Conservation (phyloP, 2,329 filamentous ascomycete species). For the Pseudocercospora ulei region DNA sequence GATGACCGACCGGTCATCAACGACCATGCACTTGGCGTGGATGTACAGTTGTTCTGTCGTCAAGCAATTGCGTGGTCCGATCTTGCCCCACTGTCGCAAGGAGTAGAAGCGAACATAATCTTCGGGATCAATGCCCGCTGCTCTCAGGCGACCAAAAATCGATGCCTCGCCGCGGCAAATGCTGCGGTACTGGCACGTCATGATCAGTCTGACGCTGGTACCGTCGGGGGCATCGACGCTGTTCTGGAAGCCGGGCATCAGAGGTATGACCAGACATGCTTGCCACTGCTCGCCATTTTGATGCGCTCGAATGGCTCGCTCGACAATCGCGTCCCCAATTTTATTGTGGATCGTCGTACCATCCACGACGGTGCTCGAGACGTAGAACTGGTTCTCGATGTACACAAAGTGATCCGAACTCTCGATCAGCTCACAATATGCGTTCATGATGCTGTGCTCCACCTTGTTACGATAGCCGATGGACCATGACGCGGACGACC, state of each 20-base stretch:
- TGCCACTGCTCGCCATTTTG: conserved; percentile 82
- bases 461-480: conserved; percentile 71
- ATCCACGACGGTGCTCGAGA: conserved; percentile 82
- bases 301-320: conserved; percentile 76
- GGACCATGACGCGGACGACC: conserved; percentile 85
- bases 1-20: conserved; percentile 83
- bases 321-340: conserved; percentile 88
- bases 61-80: conserved; percentile 69
- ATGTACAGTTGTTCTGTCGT: conserved; percentile 97
- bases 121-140: conserved; percentile 76
- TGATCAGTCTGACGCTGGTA: conserved; percentile 85
- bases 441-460: conserved; percentile 91
- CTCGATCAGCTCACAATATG: conserved; percentile 88
- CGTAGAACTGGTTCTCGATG: conserved; percentile 98
- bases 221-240: conserved; percentile 90
- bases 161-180: conserved; percentile 88
- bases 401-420: conserved; percentile 96
- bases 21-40: conserved; percentile 92
- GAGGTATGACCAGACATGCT: conserved; percentile 76
- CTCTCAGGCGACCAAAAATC: conserved; percentile 76
- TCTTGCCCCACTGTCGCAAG: conserved; percentile 81
- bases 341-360: conserved; percentile 81
- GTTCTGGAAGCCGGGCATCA: conserved; percentile 98
- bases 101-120: conserved; percentile 95
- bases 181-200: conserved; percentile 93